A percentile compares a stretch with the other conserved stretches of the same genome.
Evolutionary conservation across 257 asterid genomes (phyloP).

Genomic region (Penstemon barbatus): DNA sequence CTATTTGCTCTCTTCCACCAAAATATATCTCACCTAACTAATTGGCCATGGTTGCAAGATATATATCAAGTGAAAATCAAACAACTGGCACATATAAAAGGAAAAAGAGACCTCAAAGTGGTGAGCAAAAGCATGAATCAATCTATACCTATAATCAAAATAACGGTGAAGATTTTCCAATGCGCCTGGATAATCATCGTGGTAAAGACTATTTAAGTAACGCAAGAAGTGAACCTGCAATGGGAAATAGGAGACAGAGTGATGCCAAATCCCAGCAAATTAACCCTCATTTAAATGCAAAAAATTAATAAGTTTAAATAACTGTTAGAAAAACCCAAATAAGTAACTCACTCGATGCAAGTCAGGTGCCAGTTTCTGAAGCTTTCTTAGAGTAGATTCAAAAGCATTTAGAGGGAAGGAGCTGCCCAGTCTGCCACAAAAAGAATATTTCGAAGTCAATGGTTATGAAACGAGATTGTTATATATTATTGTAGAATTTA

Average conservation of each 20-base stretch:
- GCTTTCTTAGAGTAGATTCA: constrained; percentile 69
- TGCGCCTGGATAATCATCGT: constrained; percentile 83
- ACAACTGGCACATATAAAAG: neutral
- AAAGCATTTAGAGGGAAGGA: constrained; percentile 68
- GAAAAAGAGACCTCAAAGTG: constrained; percentile 3
- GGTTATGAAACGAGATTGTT: constrained; percentile 16
- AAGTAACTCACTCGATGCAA: constrained; percentile 71
- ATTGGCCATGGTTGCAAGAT: constrained; percentile 9
- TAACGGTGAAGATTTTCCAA: constrained; percentile 93
- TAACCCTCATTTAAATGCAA: constrained; percentile 25
- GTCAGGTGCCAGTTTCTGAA: constrained; percentile 88
- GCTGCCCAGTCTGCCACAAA: constrained; percentile 64
- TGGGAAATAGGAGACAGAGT: constrained; percentile 24
- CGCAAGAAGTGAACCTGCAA: constrained; percentile 92
- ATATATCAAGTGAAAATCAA: constrained; percentile 8
- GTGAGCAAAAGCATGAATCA: constrained; percentile 29
- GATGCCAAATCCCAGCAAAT: constrained; percentile 26
- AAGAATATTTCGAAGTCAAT: constrained; percentile 12
- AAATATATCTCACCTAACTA: constrained; percentile 1
- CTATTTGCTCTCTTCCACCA: constrained; percentile 13
- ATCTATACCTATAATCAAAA: constrained; percentile 90
- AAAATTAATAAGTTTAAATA: constrained; percentile 5
- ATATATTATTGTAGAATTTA: constrained; percentile 2
- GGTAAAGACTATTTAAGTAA: constrained; percentile 80
- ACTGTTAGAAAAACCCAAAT: constrained; percentile 15